Conservation (phyloP, 345 rosid species). For the Gossypium raimondii region DNA sequence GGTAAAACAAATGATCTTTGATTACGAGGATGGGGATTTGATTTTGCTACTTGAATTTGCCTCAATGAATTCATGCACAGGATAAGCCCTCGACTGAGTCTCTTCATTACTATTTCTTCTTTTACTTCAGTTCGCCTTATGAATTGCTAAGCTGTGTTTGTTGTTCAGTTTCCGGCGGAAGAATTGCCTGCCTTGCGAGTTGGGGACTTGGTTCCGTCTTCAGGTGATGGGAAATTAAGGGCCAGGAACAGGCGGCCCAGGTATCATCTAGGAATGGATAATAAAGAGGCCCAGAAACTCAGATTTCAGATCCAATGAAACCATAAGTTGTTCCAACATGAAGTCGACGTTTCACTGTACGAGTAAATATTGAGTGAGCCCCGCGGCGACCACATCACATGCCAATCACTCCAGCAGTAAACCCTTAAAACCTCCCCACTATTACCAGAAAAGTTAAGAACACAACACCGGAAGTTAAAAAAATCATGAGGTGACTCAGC, state of each 20-base stretch:
- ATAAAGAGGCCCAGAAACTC: not conserved
- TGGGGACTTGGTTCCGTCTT: not conserved
- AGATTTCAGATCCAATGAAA: not conserved
- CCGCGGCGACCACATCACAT: too few species aligned
- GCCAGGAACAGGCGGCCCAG: not conserved
- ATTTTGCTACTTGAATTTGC: conserved; percentile 27
- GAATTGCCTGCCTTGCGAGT: not conserved
- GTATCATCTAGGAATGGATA: not conserved
- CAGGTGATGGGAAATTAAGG: not conserved
- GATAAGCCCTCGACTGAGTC: conserved; percentile 10
- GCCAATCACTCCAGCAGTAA: too few species aligned
- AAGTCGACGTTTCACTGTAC: too few species aligned
- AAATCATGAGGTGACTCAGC: too few species aligned
- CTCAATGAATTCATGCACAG: conserved; percentile 19
- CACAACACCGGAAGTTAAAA: too few species aligned
- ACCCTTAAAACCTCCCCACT: too few species aligned
- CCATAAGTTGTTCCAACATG: too few species aligned
- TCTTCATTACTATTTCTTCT: conserved; percentile 22
- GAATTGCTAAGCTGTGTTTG: not conserved
- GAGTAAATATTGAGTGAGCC: too few species aligned
- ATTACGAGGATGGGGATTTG: conserved; percentile 9
- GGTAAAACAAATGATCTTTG: conserved; percentile 24
- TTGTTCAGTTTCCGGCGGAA: not conserved
- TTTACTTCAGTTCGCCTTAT: not conserved
- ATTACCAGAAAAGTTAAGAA: too few species aligned